Percentiles rank a stretch among this genome's conserved stretches.
These are phyloP conservation scores for Helotiales sp. DNA, from an alignment of 2,329 filamentous ascomycete genomes.

Conservation along the genomic window DNA sequence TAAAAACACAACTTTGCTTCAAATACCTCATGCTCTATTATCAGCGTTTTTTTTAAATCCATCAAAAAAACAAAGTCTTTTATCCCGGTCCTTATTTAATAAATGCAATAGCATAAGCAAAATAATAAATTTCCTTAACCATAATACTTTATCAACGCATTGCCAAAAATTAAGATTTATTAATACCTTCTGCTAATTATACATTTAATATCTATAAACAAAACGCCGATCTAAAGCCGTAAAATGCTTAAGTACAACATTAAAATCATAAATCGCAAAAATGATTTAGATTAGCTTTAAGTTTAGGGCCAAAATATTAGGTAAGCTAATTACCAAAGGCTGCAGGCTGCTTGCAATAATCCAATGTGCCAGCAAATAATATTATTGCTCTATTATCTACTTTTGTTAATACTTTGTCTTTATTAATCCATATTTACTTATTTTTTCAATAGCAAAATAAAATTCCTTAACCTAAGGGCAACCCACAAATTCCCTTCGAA, in stretches of 20 bases:
- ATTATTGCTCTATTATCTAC: slow-evolving; percentile 20
- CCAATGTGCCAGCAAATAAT: slow-evolving; percentile 24
- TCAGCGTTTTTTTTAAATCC: not conserved
- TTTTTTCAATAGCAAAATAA: too few species aligned
- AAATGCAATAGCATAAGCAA: not conserved
- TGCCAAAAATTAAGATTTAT: not conserved
- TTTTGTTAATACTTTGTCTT: slow-evolving; percentile 18
- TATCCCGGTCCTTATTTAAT: too few species aligned
- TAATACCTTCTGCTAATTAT: not conserved
- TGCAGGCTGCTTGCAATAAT: slow-evolving; percentile 29
- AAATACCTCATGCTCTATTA: not conserved
- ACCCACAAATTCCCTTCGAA: slow-evolving; percentile 22
- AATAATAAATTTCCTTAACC: not conserved
- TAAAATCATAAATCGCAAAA: slow-evolving; percentile 44
- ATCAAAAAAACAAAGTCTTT: too few species aligned
- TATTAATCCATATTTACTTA: too few species aligned
- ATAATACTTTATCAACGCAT: not conserved
- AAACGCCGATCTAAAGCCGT: not conserved
- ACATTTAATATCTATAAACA: not conserved
- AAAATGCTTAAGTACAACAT: slow-evolving; percentile 31
- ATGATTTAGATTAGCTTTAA: slow-evolving; percentile 15
- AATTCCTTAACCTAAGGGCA: slow-evolving; percentile 14
- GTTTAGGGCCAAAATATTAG: slow-evolving; percentile 18
- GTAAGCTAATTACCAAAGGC: slow-evolving; percentile 8
- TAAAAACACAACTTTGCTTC: not conserved